These are phyloP conservation scores for Linum usitatissimum DNA, from an alignment of 345 rosid genomes.

Conservation along the genomic window DNA sequence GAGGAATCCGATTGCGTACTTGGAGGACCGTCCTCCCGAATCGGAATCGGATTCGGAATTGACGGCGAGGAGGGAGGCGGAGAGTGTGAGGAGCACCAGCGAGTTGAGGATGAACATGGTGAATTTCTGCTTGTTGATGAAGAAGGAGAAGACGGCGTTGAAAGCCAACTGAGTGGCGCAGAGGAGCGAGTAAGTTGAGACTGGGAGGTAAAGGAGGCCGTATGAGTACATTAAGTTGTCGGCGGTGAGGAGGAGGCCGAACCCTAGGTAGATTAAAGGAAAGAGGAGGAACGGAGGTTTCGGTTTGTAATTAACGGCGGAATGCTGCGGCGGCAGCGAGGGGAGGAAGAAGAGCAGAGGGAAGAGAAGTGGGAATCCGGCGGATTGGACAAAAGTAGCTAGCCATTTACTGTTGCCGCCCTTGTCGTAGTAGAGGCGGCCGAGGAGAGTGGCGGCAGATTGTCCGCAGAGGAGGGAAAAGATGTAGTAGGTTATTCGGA, in stretches of 20 bases:
- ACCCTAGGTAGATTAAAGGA: slow-evolving; percentile 15
- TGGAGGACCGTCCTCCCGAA: slow-evolving; percentile 13
- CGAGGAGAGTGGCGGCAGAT: slow-evolving; percentile 37
- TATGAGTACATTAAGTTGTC: slow-evolving; percentile 48
- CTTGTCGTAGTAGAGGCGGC: slow-evolving; percentile 42
- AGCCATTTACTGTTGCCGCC: slow-evolving; percentile 66
- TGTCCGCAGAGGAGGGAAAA: slow-evolving; percentile 37
- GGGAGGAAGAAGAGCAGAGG: slow-evolving; percentile 31
- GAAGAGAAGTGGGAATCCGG: slow-evolving; percentile 41
- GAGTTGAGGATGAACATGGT: slow-evolving; percentile 40
- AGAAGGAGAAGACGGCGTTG: slow-evolving; percentile 40
- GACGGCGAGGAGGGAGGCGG: slow-evolving; percentile 41
- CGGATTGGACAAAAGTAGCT: slow-evolving; percentile 52
- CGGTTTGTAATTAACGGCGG: slow-evolving; percentile 3
- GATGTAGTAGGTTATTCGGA: slow-evolving; percentile 24
- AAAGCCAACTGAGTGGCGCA: slow-evolving; percentile 49
- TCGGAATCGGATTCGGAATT: slow-evolving; percentile 30
- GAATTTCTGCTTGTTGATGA: slow-evolving; percentile 43
- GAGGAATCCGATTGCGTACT: slow-evolving; percentile 34
- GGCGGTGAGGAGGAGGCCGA: slow-evolving; percentile 28
- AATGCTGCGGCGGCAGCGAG: not conserved
- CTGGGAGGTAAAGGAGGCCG: slow-evolving; percentile 44
- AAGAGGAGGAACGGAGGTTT: slow-evolving; percentile 16
- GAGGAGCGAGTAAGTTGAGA: slow-evolving; percentile 46
- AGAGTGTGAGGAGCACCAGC: slow-evolving; percentile 35